Percentiles rank a stretch among this genome's conserved stretches.
Conservation (phyloP, 1,284 basidiomycete species). For the Irpex sp. region DNA sequence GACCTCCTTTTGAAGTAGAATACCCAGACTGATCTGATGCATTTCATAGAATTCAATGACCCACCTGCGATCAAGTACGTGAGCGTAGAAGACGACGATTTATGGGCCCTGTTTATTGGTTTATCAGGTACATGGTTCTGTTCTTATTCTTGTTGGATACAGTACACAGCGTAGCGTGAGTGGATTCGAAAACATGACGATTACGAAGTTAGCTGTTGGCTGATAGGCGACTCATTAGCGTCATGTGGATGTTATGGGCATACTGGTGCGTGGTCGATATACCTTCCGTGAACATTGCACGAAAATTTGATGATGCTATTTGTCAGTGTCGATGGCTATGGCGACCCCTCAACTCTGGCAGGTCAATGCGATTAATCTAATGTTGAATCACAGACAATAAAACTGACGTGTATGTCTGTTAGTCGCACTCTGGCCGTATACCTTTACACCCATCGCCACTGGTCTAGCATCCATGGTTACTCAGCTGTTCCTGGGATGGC, state of each 20-base stretch:
- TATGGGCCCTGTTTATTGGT: background rate
- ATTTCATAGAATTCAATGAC: conserved; percentile 41
- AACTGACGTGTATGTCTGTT: background rate
- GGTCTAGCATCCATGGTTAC: conserved; percentile 39
- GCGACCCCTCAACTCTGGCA: conserved; percentile 32
- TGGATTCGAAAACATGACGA: background rate
- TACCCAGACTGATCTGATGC: background rate
- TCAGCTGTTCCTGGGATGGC: conserved; percentile 41
- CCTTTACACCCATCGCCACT: conserved; percentile 41
- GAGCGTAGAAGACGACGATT: background rate
- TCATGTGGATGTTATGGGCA: conserved; percentile 37
- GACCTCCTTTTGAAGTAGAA: background rate
- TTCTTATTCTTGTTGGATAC: conserved; percentile 43
- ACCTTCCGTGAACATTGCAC: background rate
- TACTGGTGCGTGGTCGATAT: conserved; percentile 29
- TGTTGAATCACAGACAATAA: background rate
- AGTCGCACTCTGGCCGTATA: conserved; percentile 42
- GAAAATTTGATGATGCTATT: background rate
- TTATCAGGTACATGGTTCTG: conserved; percentile 32
- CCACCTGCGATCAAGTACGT: conserved; percentile 36
- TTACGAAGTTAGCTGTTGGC: background rate
- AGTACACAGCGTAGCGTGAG: conserved; percentile 38
- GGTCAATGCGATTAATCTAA: conserved; percentile 19
- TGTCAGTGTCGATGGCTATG: conserved; percentile 38
- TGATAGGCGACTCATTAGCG: conserved; percentile 21